Evolutionary conservation across 805 yeast genomes (phyloP), one percentile per base, ranked within the genome.

Genomic region (Monosporozyma solicola): DNA sequence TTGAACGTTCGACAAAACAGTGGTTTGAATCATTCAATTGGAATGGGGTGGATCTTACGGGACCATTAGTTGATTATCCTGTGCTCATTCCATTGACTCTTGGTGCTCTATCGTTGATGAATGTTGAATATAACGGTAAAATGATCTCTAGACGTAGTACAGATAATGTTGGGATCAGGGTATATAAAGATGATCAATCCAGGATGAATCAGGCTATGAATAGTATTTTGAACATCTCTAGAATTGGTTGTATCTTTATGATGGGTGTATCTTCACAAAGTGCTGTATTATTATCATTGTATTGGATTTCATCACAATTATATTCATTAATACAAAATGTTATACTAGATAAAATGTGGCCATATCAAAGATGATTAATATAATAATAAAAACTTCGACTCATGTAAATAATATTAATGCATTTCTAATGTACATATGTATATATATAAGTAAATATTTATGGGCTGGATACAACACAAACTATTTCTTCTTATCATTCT

Each of bases 211-310:
- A 69, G 47, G 59, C 67, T 22, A 50, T 63, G 48, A 58, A 58
- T 13, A 77, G 88, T 2, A 62, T 91, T 37, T 76, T 87, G 52
- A 88, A 82, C 56, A 62, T 87, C 1, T 80, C 95, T 2, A 74
- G 97, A 61, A 74, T 87, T 57, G 82, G 92, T 24, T 80, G 87
- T 51, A 81, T 90, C 1, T 81, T 87, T 57, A 74, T 92, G 69
- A 88, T 89, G 85, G 90, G 89, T 5, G 74, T 90, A 20, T 76
- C 96, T 0, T 80, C 90, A 43, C 94, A 90, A 61, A 95, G 96
- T 0, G 96, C 98, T 0, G 73, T 84, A 31, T 88, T 95, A 0
- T 71, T 91, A 37, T 80, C 85, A 0, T 65, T 89, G n/a, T 92
- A 91, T 69, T 92, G 98, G 99, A 76, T 88, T 32, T 82, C 92